Evolutionary conservation across 1,139 yeast species (phyloP).

Genomic region (Suhomyces panamericanus): DNA sequence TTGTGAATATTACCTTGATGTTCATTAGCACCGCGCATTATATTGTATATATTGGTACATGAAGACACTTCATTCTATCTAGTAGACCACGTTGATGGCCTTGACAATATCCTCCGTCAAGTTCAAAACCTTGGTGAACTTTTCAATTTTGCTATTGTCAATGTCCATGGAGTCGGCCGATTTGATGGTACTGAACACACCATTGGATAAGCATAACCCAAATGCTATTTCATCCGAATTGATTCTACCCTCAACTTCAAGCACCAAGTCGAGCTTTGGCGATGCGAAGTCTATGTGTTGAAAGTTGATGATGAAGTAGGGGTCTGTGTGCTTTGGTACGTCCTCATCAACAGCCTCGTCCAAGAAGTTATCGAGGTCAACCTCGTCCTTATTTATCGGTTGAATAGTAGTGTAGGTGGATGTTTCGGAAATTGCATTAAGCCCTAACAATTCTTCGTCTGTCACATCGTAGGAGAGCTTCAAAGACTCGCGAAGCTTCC

Average conservation of each 20-base stretch:
- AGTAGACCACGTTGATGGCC: slow-evolving; percentile 4
- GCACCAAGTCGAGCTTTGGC: slow-evolving; percentile 22
- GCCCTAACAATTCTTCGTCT: slow-evolving; percentile 42
- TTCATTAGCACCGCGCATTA: slow-evolving; percentile 3
- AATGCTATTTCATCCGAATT: slow-evolving; percentile 18
- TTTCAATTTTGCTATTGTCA: slow-evolving; percentile 16
- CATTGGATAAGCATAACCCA: slow-evolving; percentile 33
- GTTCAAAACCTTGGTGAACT: slow-evolving; percentile 29
- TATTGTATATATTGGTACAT: slow-evolving; percentile 10
- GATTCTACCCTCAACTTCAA: slow-evolving; percentile 26
- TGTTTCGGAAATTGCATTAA: slow-evolving; percentile 31
- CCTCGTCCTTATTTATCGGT: slow-evolving; percentile 18
- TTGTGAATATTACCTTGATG: slow-evolving; percentile 30
- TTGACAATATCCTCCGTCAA: slow-evolving; percentile 34
- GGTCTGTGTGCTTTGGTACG: slow-evolving; percentile 11
- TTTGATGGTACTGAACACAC: slow-evolving; percentile 20
- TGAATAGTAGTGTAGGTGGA: slow-evolving; percentile 24
- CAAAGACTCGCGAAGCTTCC: slow-evolving; percentile 37
- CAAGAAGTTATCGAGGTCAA: slow-evolving; percentile 22
- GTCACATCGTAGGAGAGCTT: slow-evolving; percentile 39
- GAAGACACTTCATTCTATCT: not conserved
- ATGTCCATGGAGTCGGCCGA: slow-evolving; percentile 25
- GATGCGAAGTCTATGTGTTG: slow-evolving; percentile 28
- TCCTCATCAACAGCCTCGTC: slow-evolving; percentile 11
- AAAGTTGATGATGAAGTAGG: slow-evolving; percentile 23